These are phyloP conservation scores for Fusarium oxysporum DNA, from an alignment of 2,329 filamentous ascomycete genomes.

Conservation along the genomic window DNA sequence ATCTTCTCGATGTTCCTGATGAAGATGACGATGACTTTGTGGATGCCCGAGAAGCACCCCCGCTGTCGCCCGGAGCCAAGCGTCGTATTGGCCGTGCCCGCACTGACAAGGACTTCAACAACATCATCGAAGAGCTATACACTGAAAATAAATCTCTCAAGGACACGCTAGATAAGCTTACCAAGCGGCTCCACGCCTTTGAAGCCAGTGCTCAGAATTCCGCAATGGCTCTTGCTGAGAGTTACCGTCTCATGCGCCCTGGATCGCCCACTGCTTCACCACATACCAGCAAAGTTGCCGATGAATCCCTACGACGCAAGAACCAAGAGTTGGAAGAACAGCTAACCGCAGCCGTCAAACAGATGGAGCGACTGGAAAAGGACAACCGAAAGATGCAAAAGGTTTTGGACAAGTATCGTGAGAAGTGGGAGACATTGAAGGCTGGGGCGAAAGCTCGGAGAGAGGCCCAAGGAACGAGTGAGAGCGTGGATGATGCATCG, in stretches of 20 bases:
- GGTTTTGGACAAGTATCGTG: slow-evolving; percentile 68
- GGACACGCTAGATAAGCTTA: slow-evolving; percentile 85
- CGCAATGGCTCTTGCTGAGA: slow-evolving; percentile 87
- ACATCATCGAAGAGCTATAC: slow-evolving; percentile 87
- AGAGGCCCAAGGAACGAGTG: slow-evolving; percentile 55
- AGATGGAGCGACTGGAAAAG: slow-evolving; percentile 75
- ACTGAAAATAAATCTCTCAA: slow-evolving; percentile 90
- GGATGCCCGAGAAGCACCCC: slow-evolving; percentile 79
- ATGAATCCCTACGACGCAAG: slow-evolving; percentile 58
- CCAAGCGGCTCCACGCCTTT: slow-evolving; percentile 89
- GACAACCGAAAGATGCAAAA: slow-evolving; percentile 67
- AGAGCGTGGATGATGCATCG: slow-evolving; percentile 51
- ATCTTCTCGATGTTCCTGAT: slow-evolving; percentile 63
- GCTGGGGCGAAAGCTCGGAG: slow-evolving; percentile 68
- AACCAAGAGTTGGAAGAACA: slow-evolving; percentile 77
- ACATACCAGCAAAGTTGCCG: slow-evolving; percentile 41
- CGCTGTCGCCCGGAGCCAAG: slow-evolving; percentile 57
- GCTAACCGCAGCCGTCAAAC: slow-evolving; percentile 66
- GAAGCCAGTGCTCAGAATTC: slow-evolving; percentile 92
- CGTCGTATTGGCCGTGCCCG: slow-evolving; percentile 55
- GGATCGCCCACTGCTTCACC: slow-evolving; percentile 60
- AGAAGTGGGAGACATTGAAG: slow-evolving; percentile 71
- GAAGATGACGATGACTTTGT: slow-evolving; percentile 88
- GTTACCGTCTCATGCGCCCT: slow-evolving; percentile 72
- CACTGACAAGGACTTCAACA: slow-evolving; percentile 62